Conservation (phyloP, 495 filamentous ascomycete species). For the Daldinia loculata region DNA sequence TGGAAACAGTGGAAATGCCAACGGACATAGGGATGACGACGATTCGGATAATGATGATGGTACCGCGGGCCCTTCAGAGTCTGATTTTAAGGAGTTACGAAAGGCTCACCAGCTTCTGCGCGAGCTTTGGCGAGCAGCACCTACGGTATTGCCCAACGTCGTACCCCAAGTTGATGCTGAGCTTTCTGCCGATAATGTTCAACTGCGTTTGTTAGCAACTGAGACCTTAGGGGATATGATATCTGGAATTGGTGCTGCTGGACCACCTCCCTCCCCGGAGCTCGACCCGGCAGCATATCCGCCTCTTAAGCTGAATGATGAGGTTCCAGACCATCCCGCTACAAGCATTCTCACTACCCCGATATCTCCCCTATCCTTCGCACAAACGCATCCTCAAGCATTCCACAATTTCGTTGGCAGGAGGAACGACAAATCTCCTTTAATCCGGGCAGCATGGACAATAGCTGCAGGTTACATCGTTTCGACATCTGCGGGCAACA, state of each 20-base stretch:
- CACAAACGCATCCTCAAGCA: slow-evolving; percentile 75
- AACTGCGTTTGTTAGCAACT: slow-evolving; percentile 84
- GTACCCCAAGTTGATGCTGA: slow-evolving; percentile 95
- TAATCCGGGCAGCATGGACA: slow-evolving; percentile 85
- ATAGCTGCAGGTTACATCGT: slow-evolving; percentile 83
- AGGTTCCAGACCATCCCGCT: slow-evolving; percentile 55
- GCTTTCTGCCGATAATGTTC: slow-evolving; percentile 85
- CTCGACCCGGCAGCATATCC: slow-evolving; percentile 86
- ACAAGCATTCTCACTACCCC: slow-evolving; percentile 77
- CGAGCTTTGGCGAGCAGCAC: slow-evolving; percentile 93
- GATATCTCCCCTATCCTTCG: slow-evolving; percentile 82
- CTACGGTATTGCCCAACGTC: slow-evolving; percentile 88
- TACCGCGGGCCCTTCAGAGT: slow-evolving; percentile 70
- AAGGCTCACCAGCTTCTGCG: slow-evolving; percentile 90
- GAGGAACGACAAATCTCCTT: slow-evolving; percentile 80
- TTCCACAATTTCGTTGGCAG: slow-evolving; percentile 86
- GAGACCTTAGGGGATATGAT: slow-evolving; percentile 95
- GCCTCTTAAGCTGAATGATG: slow-evolving; percentile 70
- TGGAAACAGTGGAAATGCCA: slow-evolving; percentile 56
- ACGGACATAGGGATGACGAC: slow-evolving; percentile 62
- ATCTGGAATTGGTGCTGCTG: slow-evolving; percentile 88
- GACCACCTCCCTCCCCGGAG: slow-evolving; percentile 73
- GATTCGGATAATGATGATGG: slow-evolving; percentile 79
- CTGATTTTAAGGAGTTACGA: slow-evolving; percentile 83
- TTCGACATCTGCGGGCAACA: slow-evolving; percentile 83